phyloP scores from a whole-genome alignment of 805 yeast genomes.

The Vanderwaltozyma polyspora region DNA sequence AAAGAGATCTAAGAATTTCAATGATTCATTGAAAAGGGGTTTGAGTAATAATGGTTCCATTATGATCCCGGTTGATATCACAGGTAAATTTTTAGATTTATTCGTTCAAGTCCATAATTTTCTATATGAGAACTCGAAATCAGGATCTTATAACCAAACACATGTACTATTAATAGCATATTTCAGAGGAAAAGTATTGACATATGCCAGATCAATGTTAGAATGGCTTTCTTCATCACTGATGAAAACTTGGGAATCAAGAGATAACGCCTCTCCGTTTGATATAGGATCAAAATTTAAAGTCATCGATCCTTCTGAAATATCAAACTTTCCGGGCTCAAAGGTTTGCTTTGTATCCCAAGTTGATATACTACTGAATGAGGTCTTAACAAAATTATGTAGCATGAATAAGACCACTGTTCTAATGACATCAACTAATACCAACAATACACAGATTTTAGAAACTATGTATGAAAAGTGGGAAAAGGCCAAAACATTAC shows the following conservation, averaged over 20 bases:
- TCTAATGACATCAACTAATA: slow-evolving; percentile 46
- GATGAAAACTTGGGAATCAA: slow-evolving; percentile 73
- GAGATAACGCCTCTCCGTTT: slow-evolving; percentile 60
- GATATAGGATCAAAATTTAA: slow-evolving; percentile 52
- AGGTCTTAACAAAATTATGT: slow-evolving; percentile 45
- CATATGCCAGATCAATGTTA: slow-evolving; percentile 77
- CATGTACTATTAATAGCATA: slow-evolving; percentile 72
- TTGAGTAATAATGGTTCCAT: slow-evolving; percentile 47
- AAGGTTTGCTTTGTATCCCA: slow-evolving; percentile 71
- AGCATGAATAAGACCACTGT: slow-evolving; percentile 56
- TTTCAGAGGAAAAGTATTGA: slow-evolving; percentile 65
- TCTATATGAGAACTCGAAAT: slow-evolving; percentile 33
- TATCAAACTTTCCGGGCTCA: slow-evolving; percentile 49
- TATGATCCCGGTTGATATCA: slow-evolving; percentile 67
- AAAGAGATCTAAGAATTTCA: slow-evolving; percentile 52
- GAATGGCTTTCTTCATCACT: slow-evolving; percentile 94
- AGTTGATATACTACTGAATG: slow-evolving; percentile 50
- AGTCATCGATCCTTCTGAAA: slow-evolving; percentile 44
- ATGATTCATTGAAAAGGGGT: slow-evolving; percentile 47
- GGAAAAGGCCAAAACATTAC: slow-evolving; percentile 33
- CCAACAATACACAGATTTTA: slow-evolving; percentile 5
- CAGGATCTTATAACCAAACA: slow-evolving; percentile 28
- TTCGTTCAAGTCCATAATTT: slow-evolving; percentile 62
- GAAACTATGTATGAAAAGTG: slow-evolving; percentile 30
- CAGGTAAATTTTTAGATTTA: slow-evolving; percentile 74